phyloP scores from a whole-genome alignment of 2,329 filamentous ascomycete species.

The Lasiodiplodia gonubiensis region DNA sequence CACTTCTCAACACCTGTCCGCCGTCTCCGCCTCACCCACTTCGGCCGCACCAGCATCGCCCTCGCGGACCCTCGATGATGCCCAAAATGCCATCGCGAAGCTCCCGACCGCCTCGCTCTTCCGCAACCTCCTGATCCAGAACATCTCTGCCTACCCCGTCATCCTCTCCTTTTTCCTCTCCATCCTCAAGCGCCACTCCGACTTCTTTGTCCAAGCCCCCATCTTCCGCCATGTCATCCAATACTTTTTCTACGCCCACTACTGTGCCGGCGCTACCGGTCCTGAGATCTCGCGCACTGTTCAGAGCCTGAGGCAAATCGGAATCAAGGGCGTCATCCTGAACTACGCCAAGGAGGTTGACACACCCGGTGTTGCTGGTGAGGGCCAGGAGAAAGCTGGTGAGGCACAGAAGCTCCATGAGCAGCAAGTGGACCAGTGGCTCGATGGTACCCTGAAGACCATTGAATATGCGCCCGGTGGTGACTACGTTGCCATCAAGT shows the following conservation, averaged over 20 bases:
- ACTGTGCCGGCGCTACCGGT: conserved; percentile 80
- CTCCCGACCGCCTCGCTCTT: conserved; percentile 26
- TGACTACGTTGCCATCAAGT: conserved; percentile 58
- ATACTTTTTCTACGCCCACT: conserved; percentile 86
- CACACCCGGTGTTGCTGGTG: conserved; percentile 33
- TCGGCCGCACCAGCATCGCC: conserved; percentile 9
- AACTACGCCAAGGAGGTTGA: conserved; percentile 77
- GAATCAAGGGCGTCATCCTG: conserved; percentile 83
- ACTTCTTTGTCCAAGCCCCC: conserved; percentile 41
- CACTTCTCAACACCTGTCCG: conserved; percentile 10
- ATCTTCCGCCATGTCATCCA: conserved; percentile 75
- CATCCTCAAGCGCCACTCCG: conserved; percentile 24
- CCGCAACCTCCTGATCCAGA: conserved; percentile 28
- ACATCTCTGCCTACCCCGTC: conserved; percentile 21
- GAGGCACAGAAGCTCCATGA: conserved; percentile 41
- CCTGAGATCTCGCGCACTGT: conserved; percentile 68
- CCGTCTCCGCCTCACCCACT: conserved; percentile 3
- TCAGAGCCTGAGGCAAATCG: conserved; percentile 69
- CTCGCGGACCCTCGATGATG: background rate
- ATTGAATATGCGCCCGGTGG: conserved; percentile 57
- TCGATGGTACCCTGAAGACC: conserved; percentile 69
- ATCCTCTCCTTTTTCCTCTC: conserved; percentile 28
- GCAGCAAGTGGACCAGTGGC: conserved; percentile 64
- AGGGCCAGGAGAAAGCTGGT: conserved; percentile 10
- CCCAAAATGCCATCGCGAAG: conserved; percentile 13